A percentile compares a stretch with the other conserved stretches of the same genome.
phyloP scores from a whole-genome alignment of 306 rosid species.

The Alnus rubra region DNA sequence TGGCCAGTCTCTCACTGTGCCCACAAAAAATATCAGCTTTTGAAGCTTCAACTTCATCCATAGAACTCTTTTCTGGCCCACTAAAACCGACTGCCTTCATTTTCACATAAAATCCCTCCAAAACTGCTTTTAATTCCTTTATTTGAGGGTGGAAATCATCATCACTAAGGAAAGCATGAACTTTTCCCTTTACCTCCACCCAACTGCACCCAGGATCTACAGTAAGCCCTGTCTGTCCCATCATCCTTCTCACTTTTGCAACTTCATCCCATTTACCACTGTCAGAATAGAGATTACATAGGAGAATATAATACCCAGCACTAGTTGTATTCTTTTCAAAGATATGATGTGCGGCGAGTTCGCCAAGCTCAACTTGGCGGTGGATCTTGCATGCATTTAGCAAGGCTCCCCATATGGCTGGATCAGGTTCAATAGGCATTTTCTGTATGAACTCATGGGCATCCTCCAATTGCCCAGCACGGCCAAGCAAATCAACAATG shows the following conservation, averaged over 20 bases:
- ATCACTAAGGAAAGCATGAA: slow-evolving; percentile 87
- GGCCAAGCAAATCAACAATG: slow-evolving; percentile 80
- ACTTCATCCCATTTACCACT: slow-evolving; percentile 72
- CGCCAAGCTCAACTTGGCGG: slow-evolving; percentile 70
- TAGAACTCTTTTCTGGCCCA: slow-evolving; percentile 35
- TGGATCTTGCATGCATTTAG: slow-evolving; percentile 83
- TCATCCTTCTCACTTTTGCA: slow-evolving; percentile 58
- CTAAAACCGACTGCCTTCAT: slow-evolving; percentile 55
- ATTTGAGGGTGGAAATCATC: slow-evolving; percentile 69
- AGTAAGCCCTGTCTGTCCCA: slow-evolving; percentile 70
- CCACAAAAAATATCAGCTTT: slow-evolving; percentile 93
- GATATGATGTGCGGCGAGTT: slow-evolving; percentile 66
- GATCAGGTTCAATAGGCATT: slow-evolving; percentile 73
- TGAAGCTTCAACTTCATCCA: slow-evolving; percentile 59
- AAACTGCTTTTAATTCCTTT: slow-evolving; percentile 52
- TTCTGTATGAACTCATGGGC: slow-evolving; percentile 68
- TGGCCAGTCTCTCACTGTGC: slow-evolving; percentile 84
- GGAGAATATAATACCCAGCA: slow-evolving; percentile 77
- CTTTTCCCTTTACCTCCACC: slow-evolving; percentile 80
- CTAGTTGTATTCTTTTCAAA: slow-evolving; percentile 55
- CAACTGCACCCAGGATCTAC: slow-evolving; percentile 96
- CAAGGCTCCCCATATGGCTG: slow-evolving; percentile 93
- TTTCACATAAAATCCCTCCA: slow-evolving; percentile 73
- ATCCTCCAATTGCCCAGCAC: slow-evolving; percentile 62
- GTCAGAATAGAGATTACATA: slow-evolving; percentile 73